Percentiles rank a stretch among this genome's conserved stretches.
Conservation (phyloP, 2,329 filamentous ascomycete genomes). For the Talaromyces sp. region DNA sequence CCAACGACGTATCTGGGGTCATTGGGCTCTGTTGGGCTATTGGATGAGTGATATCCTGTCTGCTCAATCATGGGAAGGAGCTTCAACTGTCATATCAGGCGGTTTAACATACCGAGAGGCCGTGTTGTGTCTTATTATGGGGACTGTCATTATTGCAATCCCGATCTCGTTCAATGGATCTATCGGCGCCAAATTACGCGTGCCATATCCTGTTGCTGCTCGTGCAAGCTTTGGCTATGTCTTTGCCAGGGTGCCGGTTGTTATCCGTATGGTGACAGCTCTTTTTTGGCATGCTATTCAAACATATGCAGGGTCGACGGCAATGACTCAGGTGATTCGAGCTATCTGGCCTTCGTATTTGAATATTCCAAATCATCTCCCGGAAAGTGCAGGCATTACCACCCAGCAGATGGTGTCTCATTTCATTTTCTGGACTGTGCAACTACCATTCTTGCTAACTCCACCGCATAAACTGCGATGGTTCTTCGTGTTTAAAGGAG, state of each 20-base stretch:
- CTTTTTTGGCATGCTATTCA: slow-evolving; percentile 34
- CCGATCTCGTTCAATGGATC: slow-evolving; percentile 15
- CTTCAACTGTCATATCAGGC: slow-evolving; percentile 41
- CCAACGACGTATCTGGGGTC: slow-evolving; percentile 41
- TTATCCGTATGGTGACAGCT: slow-evolving; percentile 31
- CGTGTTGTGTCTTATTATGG: slow-evolving; percentile 6
- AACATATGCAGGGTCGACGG: slow-evolving; percentile 25
- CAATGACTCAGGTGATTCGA: slow-evolving; percentile 25
- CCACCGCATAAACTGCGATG: slow-evolving; percentile 26
- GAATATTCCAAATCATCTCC: slow-evolving; percentile 41
- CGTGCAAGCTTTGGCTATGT: slow-evolving; percentile 29
- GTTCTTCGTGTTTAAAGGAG: slow-evolving; percentile 22
- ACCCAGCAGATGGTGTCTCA: slow-evolving; percentile 35
- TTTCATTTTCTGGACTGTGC: slow-evolving; percentile 33
- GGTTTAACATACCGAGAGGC: slow-evolving; percentile 39
- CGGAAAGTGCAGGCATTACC: slow-evolving; percentile 33
- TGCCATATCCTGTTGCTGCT: slow-evolving; percentile 26
- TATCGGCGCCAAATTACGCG: slow-evolving; percentile 19
- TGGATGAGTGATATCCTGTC: slow-evolving; percentile 44
- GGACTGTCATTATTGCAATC: slow-evolving; percentile 2
- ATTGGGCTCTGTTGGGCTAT: slow-evolving; percentile 37
- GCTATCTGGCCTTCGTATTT: slow-evolving; percentile 42
- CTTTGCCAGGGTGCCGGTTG: slow-evolving; percentile 25
- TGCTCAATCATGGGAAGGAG: slow-evolving; percentile 42
- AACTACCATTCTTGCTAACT: slow-evolving; percentile 32